A percentile compares a stretch with the other conserved stretches of the same genome.
phyloP scores from a whole-genome alignment of 176 grass and related monocot genomes.

The Olyra latifolia region DNA sequence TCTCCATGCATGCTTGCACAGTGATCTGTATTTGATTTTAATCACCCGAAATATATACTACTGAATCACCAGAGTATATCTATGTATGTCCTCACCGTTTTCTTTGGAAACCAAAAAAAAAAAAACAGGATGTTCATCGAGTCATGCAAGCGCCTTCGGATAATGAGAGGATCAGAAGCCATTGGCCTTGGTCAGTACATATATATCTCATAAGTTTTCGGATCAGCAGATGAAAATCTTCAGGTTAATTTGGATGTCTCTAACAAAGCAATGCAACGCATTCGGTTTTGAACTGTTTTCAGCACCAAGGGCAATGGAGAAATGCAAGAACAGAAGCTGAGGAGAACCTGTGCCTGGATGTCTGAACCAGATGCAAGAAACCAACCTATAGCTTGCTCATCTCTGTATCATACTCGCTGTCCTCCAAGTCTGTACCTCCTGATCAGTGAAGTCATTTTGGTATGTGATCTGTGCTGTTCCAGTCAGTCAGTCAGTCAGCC shows the following conservation, averaged over 20 bases:
- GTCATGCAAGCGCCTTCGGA: slow-evolving; percentile 92
- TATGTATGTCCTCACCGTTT: not conserved
- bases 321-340: slow-evolving; percentile 96
- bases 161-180: slow-evolving; percentile 99
- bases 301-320: slow-evolving; percentile 97
- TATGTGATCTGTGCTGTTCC: slow-evolving; percentile 42
- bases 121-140: slow-evolving; percentile 91
- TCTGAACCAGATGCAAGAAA: slow-evolving; percentile 29
- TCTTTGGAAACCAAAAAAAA: slow-evolving; percentile 18
- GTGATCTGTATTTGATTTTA: not conserved
- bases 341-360: slow-evolving; percentile 24
- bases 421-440: slow-evolving; percentile 37
- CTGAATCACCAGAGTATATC: not conserved
- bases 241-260: not conserved
- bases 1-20: not conserved
- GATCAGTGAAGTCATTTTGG: slow-evolving; percentile 55
- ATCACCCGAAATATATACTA: not conserved
- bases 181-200: slow-evolving; percentile 79
- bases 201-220: slow-evolving; percentile 28
- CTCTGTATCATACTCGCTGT: slow-evolving; percentile 51
- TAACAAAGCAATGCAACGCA: not conserved
- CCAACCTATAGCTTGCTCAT: slow-evolving; percentile 39
- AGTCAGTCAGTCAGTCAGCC: slow-evolving; percentile 42
- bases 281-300: slow-evolving; percentile 18
- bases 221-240: not conserved